Percentiles rank a stretch among this genome's conserved stretches.
Evolutionary conservation across 768 basidiomycete genomes (phyloP).

Genomic region (Austroboletus eburneus): DNA sequence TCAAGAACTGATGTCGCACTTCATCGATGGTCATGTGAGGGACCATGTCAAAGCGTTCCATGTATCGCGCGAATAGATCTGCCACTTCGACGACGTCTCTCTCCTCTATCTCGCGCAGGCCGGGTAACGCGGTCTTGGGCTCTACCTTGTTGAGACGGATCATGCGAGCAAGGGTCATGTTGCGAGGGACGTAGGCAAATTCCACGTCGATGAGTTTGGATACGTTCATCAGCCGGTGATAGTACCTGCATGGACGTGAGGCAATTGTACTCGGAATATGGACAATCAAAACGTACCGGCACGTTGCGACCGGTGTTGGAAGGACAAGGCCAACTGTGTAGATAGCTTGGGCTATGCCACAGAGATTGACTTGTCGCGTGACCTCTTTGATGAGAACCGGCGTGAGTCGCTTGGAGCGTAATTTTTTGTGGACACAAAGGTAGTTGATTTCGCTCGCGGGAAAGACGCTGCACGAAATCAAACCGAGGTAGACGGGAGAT

Average conservation of each 20-base stretch:
- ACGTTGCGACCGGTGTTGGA: slow-evolving; percentile 89
- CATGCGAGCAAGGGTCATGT: slow-evolving; percentile 90
- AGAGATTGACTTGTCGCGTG: slow-evolving; percentile 85
- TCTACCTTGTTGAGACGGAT: slow-evolving; percentile 71
- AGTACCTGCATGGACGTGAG: slow-evolving; percentile 54
- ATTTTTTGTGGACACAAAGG: slow-evolving; percentile 95
- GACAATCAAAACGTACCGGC: slow-evolving; percentile 48
- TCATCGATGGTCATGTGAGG: slow-evolving; percentile 77
- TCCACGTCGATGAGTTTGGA: slow-evolving; percentile 87
- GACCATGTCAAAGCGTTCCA: slow-evolving; percentile 81
- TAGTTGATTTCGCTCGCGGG: slow-evolving; percentile 91
- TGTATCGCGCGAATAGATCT: slow-evolving; percentile 69
- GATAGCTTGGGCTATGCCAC: slow-evolving; percentile 93
- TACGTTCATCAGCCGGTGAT: slow-evolving; percentile 88
- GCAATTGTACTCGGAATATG: background rate
- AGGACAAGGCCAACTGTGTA: slow-evolving; percentile 93
- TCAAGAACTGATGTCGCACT: slow-evolving; percentile 80
- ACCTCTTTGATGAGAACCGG: slow-evolving; percentile 98
- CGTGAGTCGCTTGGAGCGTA: slow-evolving; percentile 90
- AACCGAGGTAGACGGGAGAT: background rate
- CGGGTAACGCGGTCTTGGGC: slow-evolving; percentile 44
- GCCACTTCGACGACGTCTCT: slow-evolving; percentile 68
- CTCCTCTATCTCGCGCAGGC: slow-evolving; percentile 86
- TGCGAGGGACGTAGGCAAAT: slow-evolving; percentile 84
- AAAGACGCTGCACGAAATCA: slow-evolving; percentile 49